Conservation (phyloP, 345 rosid species). For the Noccaea bulbosa region DNA sequence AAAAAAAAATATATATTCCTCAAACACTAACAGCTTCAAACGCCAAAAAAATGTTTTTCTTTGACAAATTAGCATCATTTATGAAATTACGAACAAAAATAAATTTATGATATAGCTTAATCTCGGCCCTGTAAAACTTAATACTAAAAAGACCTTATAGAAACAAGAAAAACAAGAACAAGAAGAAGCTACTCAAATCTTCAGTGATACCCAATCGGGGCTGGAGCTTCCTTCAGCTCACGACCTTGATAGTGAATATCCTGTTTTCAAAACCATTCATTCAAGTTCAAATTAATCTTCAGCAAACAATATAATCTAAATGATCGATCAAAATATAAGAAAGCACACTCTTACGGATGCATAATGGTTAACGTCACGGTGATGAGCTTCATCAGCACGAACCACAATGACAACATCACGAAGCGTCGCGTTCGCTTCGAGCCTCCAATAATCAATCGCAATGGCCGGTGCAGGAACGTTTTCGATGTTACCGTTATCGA, state of each 20-base stretch:
- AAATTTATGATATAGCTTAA: neutral
- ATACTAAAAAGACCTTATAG: neutral
- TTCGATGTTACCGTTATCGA: slow-evolving; percentile 69
- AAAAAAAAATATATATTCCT: too few relatives aligned
- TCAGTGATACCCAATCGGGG: slow-evolving; percentile 70
- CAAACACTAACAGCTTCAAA: too few relatives aligned
- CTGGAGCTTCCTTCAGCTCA: slow-evolving; percentile 67
- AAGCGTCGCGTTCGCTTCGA: slow-evolving; percentile 57
- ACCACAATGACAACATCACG: slow-evolving; percentile 77
- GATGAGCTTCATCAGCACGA: slow-evolving; percentile 82
- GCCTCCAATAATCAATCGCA: slow-evolving; percentile 77
- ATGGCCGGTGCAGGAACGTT: slow-evolving; percentile 80
- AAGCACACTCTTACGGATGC: slow-evolving; percentile 58
- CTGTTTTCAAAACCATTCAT: slow-evolving; percentile 34
- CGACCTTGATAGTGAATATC: slow-evolving; percentile 74
- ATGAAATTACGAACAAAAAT: neutral
- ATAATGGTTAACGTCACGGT: slow-evolving; percentile 81
- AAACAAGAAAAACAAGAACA: neutral
- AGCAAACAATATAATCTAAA: neutral
- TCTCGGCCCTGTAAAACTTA: neutral
- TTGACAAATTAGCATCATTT: too few relatives aligned
- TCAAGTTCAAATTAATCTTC: neutral
- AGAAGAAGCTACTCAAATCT: neutral
- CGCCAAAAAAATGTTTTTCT: too few relatives aligned
- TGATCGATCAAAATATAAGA: neutral